Base-by-base conservation (phyloP, 768 basidiomycete species). In the Pleurotus giganteus region DNA sequence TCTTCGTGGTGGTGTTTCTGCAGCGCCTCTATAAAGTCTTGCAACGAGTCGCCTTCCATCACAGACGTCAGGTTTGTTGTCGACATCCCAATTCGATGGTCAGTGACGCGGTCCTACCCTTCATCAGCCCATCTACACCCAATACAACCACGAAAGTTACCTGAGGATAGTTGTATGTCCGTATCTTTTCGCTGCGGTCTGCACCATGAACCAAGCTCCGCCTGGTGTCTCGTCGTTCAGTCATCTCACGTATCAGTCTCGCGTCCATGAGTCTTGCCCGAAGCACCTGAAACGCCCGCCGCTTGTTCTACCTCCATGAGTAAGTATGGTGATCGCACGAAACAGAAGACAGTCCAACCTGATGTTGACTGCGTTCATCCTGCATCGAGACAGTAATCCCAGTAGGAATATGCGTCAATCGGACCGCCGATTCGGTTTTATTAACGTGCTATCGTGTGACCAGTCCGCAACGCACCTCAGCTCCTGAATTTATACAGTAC, bases 381-480 rank as follows among this genome's bases (percentile, higher is more conserved):
- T 99, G 97, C 91, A 98, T 98, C 6, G 94, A 94, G 7, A 98
- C 96, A 1, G 88, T 89, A 53, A 98, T 87, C 0, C 96, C 94
- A 3, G 93, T 90, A 1, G 97, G 96, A 12, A 89, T 72, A 63
- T 99, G 97, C 0, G 94, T 96, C 42, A 98, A 70, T 1, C 97
- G 86, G 19, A 99, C 94, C 2, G 97, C 96, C 2, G 96, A 98
- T 71, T 99, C 97, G 0, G 97, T 98, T 78, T 89, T 92, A 73
- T 99, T 99, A 63, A 98, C 97, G 71, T 98, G 96, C 89, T 98
- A 56, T 36, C 5, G 42, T 32, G 17, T 43, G 31, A 32, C 27
- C 32, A 59, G 41, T 17, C 0, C 17, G 21, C 9, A 17, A 11
- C 31, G 24, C 1, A 36, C 19, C 3, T 8, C 11, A 17, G 29